Conservation (phyloP, 1,284 basidiomycete genomes). For the Austropuccinia psidii region DNA sequence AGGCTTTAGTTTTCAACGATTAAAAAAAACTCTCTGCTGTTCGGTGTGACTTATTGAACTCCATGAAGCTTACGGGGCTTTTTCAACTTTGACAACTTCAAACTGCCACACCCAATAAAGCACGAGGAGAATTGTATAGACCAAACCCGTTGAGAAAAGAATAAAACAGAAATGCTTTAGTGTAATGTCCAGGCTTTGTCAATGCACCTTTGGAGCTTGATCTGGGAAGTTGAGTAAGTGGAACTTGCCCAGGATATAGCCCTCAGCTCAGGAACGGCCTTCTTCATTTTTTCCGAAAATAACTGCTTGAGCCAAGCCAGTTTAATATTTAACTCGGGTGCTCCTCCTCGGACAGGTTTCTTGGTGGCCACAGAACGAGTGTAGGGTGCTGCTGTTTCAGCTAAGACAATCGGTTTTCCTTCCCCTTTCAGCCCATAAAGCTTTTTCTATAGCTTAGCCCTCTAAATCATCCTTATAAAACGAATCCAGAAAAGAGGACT, state of each 20-base stretch:
- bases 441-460: neutral
- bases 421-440: constrained; percentile 25
- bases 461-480: neutral
- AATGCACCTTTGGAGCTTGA: neutral
- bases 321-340: constrained; percentile 30
- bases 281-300: constrained; percentile 12
- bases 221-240: neutral
- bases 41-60: neutral
- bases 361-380: constrained; percentile 5
- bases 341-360: constrained; percentile 1
- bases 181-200: too few relatives aligned
- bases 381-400: constrained; percentile 33
- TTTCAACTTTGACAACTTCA: constrained; percentile 13
- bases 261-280: constrained; percentile 26
- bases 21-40: neutral
- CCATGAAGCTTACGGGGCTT: constrained; percentile 11
- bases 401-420: constrained; percentile 24
- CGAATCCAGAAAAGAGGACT: neutral
- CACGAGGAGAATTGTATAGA: neutral
- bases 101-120: neutral
- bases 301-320: constrained; percentile 33
- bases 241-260: constrained; percentile 28
- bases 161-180: neutral
- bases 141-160: neutral
- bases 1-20: neutral